phyloP scores from a whole-genome alignment of 495 filamentous ascomycete species.

The Chaetomium cochliodes region DNA sequence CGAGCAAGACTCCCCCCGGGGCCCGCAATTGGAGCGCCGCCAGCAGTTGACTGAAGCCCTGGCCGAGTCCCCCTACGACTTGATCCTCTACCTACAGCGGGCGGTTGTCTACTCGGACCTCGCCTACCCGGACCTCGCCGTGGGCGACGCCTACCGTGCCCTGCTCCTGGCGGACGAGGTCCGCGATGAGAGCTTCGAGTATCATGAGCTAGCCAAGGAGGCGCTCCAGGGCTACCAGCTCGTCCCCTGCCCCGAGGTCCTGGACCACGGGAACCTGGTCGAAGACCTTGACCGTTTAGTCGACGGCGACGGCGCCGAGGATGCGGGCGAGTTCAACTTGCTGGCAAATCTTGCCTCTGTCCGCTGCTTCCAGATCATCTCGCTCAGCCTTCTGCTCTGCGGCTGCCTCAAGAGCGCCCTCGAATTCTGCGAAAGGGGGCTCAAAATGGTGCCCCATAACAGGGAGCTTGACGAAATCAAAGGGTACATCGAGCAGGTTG shows the following conservation, averaged over 20 bases:
- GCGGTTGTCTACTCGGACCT: conserved; percentile 68
- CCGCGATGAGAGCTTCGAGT: conserved; percentile 64
- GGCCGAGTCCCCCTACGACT: conserved; percentile 64
- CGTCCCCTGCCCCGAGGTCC: conserved; percentile 37
- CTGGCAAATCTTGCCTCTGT: conserved; percentile 46
- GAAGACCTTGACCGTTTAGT: conserved; percentile 40
- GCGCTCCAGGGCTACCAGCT: conserved; percentile 38
- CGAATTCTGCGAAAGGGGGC: conserved; percentile 60
- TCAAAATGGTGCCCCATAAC: conserved; percentile 44
- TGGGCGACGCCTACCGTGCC: conserved; percentile 86
- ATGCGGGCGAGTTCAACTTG: conserved; percentile 33
- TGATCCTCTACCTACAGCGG: conserved; percentile 71
- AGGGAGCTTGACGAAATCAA: conserved; percentile 49
- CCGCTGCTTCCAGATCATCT: conserved; percentile 56
- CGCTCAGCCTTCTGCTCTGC: conserved; percentile 61
- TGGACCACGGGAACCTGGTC: conserved; percentile 45
- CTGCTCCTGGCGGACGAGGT: conserved; percentile 82
- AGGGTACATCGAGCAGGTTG: conserved; percentile 49
- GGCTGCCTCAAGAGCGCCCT: conserved; percentile 70
- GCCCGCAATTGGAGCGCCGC: conserved; percentile 46
- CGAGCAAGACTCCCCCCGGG: conserved; percentile 38
- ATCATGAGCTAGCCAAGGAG: conserved; percentile 56
- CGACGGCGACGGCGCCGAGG: conserved; percentile 31
- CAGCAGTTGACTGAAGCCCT: conserved; percentile 51
- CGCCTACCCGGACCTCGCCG: conserved; percentile 84